Evolutionary conservation across 2,329 filamentous ascomycete species (phyloP).

Genomic region (Fusarium chuoi): DNA sequence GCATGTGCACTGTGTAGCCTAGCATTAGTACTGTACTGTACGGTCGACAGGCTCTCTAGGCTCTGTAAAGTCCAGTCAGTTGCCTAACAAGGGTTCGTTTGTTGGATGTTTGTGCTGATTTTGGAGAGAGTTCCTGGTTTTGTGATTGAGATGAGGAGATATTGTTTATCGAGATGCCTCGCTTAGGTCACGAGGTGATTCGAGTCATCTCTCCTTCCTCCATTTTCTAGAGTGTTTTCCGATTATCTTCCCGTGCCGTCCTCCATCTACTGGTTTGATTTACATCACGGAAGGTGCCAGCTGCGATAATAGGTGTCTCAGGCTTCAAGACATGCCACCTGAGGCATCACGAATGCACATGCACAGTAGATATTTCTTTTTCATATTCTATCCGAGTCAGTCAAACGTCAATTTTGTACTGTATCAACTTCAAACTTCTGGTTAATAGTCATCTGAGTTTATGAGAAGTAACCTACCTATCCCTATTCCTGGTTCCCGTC

Average conservation of each 20-base stretch:
- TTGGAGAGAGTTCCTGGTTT: neutral
- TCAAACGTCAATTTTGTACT: neutral
- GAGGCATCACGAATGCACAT: neutral
- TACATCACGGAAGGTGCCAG: neutral
- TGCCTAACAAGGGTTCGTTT: conserved; percentile 4
- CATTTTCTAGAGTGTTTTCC: neutral
- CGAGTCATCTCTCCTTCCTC: neutral
- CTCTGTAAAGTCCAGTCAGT: conserved; percentile 1
- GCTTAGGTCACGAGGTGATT: conserved; percentile 7
- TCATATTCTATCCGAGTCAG: neutral
- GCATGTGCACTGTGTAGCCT: neutral
- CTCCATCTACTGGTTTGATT: neutral
- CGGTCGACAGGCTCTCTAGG: neutral
- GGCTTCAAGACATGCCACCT: neutral
- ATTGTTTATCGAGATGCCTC: neutral
- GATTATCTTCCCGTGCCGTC: conserved; percentile 1
- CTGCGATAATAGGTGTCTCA: neutral
- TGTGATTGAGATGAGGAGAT: conserved; percentile 9
- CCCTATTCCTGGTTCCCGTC: neutral
- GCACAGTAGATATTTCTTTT: neutral
- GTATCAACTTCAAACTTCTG: neutral
- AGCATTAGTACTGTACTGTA: neutral
- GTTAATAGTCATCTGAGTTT: neutral
- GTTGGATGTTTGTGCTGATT: conserved; percentile 9
- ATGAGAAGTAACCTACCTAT: neutral